A percentile compares a stretch with the other conserved stretches of the same genome.
Evolutionary conservation across 176 grass and related monocot genomes (phyloP).

Genomic region (Triticum aestivum): DNA sequence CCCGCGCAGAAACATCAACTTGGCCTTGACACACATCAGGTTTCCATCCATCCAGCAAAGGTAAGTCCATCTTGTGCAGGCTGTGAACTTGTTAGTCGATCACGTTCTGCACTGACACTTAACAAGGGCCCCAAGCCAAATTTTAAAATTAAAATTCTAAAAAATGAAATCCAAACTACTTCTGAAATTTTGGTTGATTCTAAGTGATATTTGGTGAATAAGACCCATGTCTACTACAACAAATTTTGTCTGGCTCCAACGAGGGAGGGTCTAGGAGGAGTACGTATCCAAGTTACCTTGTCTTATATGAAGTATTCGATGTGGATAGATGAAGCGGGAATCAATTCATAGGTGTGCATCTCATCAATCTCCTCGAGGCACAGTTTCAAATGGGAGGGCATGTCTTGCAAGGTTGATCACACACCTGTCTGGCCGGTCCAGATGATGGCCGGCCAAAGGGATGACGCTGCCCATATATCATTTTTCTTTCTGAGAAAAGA

Average conservation of each 20-base stretch:
- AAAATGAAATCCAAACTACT: no score
- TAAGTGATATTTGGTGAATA: no score
- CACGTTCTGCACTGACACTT: neutral
- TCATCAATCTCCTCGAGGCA: neutral
- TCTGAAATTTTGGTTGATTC: no score
- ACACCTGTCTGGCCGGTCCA: neutral
- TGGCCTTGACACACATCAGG: neutral
- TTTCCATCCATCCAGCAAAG: neutral
- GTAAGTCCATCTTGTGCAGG: neutral
- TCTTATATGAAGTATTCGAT: slow-evolving; percentile 22
- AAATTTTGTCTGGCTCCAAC: rapidly evolving
- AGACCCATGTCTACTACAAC: no score
- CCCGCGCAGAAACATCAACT: neutral
- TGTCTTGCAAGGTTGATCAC: slow-evolving; percentile 26
- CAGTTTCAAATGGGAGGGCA: slow-evolving; percentile 23
- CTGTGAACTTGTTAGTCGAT: no score
- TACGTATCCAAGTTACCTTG: neutral
- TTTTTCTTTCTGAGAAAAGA: neutral
- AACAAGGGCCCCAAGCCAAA: neutral
- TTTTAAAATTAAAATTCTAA: neutral
- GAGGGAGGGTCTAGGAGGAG: neutral
- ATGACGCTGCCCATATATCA: neutral
- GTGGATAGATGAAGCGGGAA: slow-evolving; percentile 20
- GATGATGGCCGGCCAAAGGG: slow-evolving; percentile 17
- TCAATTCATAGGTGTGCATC: neutral